Evolutionary conservation across 129 eudicot genomes (phyloP), one percentile per base, ranked within the genome.

Genomic region (Deinandra increscens): DNA sequence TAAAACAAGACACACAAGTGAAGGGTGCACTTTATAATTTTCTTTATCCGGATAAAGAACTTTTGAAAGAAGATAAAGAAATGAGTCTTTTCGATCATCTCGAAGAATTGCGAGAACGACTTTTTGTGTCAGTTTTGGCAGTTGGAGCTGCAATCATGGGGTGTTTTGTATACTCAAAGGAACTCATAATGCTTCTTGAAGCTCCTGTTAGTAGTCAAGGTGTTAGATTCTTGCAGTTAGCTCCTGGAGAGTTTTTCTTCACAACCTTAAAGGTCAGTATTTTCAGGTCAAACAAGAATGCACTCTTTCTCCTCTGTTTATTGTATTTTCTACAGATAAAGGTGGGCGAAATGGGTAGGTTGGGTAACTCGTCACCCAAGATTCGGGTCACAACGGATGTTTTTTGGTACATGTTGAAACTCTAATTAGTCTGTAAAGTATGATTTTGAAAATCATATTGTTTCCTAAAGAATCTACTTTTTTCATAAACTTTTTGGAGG

Each of bases 231-330:
- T 67, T 94, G 51, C 99, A 94, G 13, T 83, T 94, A 72, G 99
- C 90, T 46, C 99, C 97, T 31, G 99, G 99, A 42, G 99, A 94
- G 81, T 94, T 94, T 71, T 94, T 89, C 87, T 94, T 94, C 84
- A 94, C 99, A 38, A 83, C 97, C 50, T 64, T 94, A 45, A 94
- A 94, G 96, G 99, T 94, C 36, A 58, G 69, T 43, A 34, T 64
- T 73, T 20, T 48, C 14, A 2, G 50, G 50, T 61, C 77, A 45
- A 61, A 46, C 48, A 19, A 4, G 38, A n/a, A 31, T 56, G 5
- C 48, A 67, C 53, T 20, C 44, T 60, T 9, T 54, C 8, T 9
- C 36, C 36, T 54, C 61, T 22, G 22, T 54, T 46, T 54, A 29
- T 51, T 7, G 58, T 11, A 46, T 14, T 46, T 46, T 5, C 29